Evolutionary conservation across 2,329 filamentous ascomycete genomes (phyloP), one percentile per base, ranked within the genome.

Genomic region (Colletotrichum sp.): DNA sequence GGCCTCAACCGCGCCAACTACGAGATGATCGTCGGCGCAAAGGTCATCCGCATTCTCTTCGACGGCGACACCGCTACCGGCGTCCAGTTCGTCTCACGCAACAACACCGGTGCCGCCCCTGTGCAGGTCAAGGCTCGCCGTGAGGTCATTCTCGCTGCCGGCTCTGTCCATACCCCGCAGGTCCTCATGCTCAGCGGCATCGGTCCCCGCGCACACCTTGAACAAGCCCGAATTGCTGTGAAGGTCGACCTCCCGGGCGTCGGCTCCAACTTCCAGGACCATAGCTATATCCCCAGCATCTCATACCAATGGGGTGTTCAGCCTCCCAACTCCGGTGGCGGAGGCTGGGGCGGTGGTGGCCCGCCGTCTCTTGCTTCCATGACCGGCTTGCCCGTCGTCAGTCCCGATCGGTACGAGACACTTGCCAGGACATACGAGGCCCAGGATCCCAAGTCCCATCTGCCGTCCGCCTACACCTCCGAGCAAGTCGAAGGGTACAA

Each of bases 151-250:
- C 77, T 86, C 2, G 81, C 82, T 2, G 84, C 84, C 0, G 85
- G 85, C 0, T 80, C 83, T 3, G 77, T 82, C 7, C 80, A 83
- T 76, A 87, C 79, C 59, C 86, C 80, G 26, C 84, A 86, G 67
- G 79, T 89, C 0, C 81, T 89, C 2, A 84, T 88, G 77, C 81
- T 86, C 8, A 87, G 86, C 66, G 87, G 87, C 21, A 84, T 89
- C 26, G 87, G 87, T 0, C 81, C 83, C 5, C 79, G 79, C 7
- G 79, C 80, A 1, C 79, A 84, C 3, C 79, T 89, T 3, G 69
- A 80, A 12, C 72, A 79, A 5, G 81, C 84, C 5, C 81, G 81
- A 0, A 85, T 89, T 38, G 74, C 80, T 0, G 78, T 86, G 0
- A 75, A 86, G 3, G 81, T 85, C 32, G 83, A 89, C 71, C 79